phyloP scores from a whole-genome alignment of 257 asterid species.

The Perilla frutescens region DNA sequence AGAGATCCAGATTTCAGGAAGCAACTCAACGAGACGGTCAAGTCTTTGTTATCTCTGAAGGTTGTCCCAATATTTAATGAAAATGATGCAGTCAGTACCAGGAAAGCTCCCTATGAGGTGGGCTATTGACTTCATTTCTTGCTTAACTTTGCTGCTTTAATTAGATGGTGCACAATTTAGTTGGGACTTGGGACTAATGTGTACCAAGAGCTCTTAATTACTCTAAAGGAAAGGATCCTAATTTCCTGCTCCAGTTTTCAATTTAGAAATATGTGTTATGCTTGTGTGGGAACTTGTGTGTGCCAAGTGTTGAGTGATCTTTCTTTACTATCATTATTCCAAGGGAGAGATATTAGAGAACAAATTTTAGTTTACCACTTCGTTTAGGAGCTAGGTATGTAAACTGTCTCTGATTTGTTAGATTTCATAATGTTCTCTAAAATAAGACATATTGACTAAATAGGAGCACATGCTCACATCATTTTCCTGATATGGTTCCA shows the following conservation, averaged over 20 bases:
- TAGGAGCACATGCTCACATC: slow-evolving; percentile 10
- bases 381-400: neutral
- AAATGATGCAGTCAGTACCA: slow-evolving; percentile 89
- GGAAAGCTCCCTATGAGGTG: slow-evolving; percentile 85
- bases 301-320: slow-evolving; percentile 8
- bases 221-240: slow-evolving; percentile 5
- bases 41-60: slow-evolving; percentile 60
- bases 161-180: slow-evolving; percentile 16
- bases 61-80: slow-evolving; percentile 86
- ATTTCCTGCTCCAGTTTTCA: slow-evolving; percentile 15
- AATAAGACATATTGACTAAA: slow-evolving; percentile 13
- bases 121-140: slow-evolving; percentile 19
- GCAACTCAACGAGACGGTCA: slow-evolving; percentile 74
- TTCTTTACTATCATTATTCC: slow-evolving; percentile 15
- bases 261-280: slow-evolving; percentile 12
- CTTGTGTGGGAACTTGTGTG: slow-evolving; percentile 1
- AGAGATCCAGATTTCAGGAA: slow-evolving; percentile 68
- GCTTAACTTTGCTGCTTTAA: slow-evolving; percentile 25
- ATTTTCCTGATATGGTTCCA: neutral
- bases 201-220: slow-evolving; percentile 5
- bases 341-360: neutral
- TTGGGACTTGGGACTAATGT: slow-evolving; percentile 11
- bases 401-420: slow-evolving; percentile 6
- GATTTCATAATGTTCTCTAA: neutral
- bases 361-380: neutral